Conservation (phyloP, 2,329 filamentous ascomycete species). For the Stachybotrys chlorohalonatus region DNA sequence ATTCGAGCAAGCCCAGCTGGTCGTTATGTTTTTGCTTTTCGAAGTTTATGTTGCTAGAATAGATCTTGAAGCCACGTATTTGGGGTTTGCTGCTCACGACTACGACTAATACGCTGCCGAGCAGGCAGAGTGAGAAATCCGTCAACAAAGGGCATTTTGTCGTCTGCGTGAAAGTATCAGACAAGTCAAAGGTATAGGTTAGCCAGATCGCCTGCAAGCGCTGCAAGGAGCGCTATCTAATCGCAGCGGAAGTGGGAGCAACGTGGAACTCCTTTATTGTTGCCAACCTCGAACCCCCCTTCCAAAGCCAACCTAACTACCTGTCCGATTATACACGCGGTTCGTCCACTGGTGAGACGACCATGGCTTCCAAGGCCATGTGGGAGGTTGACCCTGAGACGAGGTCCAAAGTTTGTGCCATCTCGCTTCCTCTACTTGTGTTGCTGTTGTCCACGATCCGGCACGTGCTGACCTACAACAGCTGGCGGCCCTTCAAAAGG, state of each 20-base stretch:
- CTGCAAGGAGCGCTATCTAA: background rate
- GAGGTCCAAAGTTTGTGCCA: conserved; percentile 66
- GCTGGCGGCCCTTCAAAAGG: conserved; percentile 87
- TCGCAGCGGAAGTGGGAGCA: background rate
- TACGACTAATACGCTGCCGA: too few species aligned
- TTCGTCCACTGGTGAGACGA: conserved; percentile 5
- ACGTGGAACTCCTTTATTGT: background rate
- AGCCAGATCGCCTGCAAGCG: background rate
- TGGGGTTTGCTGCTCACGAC: too few species aligned
- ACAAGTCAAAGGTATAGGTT: background rate
- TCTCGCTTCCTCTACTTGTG: conserved; percentile 3
- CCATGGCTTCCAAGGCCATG: conserved; percentile 67
- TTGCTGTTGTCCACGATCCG: conserved; percentile 2
- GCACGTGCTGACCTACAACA: conserved; percentile 25
- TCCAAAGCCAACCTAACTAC: background rate
- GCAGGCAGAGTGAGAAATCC: too few species aligned
- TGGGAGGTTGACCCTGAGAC: conserved; percentile 99
- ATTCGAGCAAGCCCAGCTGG: too few species aligned
- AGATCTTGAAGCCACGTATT: too few species aligned
- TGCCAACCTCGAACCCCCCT: background rate
- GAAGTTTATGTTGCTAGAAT: too few species aligned
- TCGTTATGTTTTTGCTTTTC: too few species aligned
- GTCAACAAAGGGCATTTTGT: too few species aligned
- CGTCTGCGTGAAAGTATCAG: too few species aligned
- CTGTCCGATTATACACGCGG: background rate